A percentile compares a stretch with the other conserved stretches of the same genome.
These are phyloP conservation scores for Penicillium egyptiacum DNA, from an alignment of 495 filamentous ascomycete species.

Conservation along the genomic window DNA sequence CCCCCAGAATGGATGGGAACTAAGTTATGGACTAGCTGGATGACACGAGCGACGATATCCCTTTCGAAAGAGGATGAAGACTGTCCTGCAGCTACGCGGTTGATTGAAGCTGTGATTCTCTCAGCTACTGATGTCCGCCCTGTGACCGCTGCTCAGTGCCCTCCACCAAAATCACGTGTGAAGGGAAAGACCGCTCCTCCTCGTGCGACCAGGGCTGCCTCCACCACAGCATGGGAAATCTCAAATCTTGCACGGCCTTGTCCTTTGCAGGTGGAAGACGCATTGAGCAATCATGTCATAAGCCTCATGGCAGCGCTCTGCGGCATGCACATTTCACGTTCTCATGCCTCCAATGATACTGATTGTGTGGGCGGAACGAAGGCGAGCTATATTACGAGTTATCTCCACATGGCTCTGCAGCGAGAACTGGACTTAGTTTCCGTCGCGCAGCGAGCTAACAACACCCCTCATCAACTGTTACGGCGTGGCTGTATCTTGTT, in stretches of 20 bases:
- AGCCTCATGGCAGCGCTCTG: slow-evolving; percentile 45
- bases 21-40: slow-evolving; percentile 41
- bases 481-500: slow-evolving; percentile 42
- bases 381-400: slow-evolving; percentile 30
- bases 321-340: slow-evolving; percentile 45
- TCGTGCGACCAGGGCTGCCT: slow-evolving; percentile 23
- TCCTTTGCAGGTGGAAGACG: slow-evolving; percentile 45
- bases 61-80: slow-evolving; percentile 40
- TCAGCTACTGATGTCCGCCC: slow-evolving; percentile 30
- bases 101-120: slow-evolving; percentile 44
- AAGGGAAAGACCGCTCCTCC: slow-evolving; percentile 1
- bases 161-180: neutral
- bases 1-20: slow-evolving; percentile 54
- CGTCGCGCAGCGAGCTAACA: slow-evolving; percentile 7
- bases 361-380: slow-evolving; percentile 22
- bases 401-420: slow-evolving; percentile 30
- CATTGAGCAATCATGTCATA: slow-evolving; percentile 43
- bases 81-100: slow-evolving; percentile 34
- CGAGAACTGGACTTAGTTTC: slow-evolving; percentile 23
- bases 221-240: slow-evolving; percentile 4
- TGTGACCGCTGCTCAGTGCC: neutral
- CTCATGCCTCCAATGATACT: slow-evolving; percentile 21
- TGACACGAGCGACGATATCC: slow-evolving; percentile 45
- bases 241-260: slow-evolving; percentile 23
- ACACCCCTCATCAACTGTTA: slow-evolving; percentile 29